Base-by-base conservation (phyloP, 371 early-diverging fungal species). In the Dichotomocladium elegans region DNA sequence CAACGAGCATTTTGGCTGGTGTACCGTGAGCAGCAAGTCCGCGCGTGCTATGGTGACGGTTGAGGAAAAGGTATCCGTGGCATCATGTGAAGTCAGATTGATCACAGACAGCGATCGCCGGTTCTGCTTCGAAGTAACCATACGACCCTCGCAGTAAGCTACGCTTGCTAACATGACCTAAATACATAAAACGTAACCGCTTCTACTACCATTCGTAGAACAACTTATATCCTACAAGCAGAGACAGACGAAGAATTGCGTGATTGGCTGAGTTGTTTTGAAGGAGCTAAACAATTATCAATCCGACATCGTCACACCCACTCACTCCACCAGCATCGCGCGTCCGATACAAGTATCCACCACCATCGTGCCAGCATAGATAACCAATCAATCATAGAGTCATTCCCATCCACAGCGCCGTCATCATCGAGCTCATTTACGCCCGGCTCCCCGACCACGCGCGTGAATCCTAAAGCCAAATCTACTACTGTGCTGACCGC, bases 161-260 rank as follows among this genome's bases (percentile, higher is more conserved):
- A n/a, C n/a, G n/a, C n/a, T n/a, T n/a, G n/a, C n/a, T n/a, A n/a
- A n/a, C n/a, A n/a, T n/a, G n/a, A n/a, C 21, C 3, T 43, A 37
- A 0, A 12, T 30, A n/a, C n/a, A 42, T 0, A 31, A 14, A 5
- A 15, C 1, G 7, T 31, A 0, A 30, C 33, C 43, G 7, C 33
- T 17, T 46, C 28, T 40, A 27, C 27, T 55, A 19, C 8, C 17
- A 15, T 47, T 8, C 12, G 34, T 33, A 58, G 53, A 15, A 27
- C 21, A 49, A 59, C 67, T 1, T 75, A 79, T 41, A 34, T 79
- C 14, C 55, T 85, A 17, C 85, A 86, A 64, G 87, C 88, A 1
- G 89, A 88, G 61, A 82, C 80, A 2, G 86, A 86, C 30, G 66
- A 80, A 2, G 89, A 89, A 11, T 58, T 85, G 77, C 62, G 65